phyloP scores from a whole-genome alignment of 305 asterid genomes.

The Striga hermonthica region DNA sequence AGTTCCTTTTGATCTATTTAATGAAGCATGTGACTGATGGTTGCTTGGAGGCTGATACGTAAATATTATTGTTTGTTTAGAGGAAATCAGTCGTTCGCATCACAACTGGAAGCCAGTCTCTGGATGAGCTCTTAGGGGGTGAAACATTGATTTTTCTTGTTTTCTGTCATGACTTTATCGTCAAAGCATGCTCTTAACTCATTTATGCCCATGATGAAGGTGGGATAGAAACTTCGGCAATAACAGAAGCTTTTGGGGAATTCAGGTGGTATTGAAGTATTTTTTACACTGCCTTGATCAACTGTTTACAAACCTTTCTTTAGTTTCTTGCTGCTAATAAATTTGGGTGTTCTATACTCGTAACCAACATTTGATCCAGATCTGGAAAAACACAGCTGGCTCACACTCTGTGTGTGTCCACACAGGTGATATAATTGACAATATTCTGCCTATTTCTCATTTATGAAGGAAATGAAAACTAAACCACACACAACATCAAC shows the following conservation, averaged over 20 bases:
- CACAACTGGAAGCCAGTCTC: conserved; percentile 94
- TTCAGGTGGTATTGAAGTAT: conserved; percentile 54
- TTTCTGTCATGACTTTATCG: conserved; percentile 25
- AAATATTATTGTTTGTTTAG: conserved; percentile 38
- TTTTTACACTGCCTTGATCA: conserved; percentile 1
- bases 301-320: background rate
- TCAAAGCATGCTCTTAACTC: conserved; percentile 15
- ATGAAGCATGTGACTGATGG: background rate
- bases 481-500: background rate
- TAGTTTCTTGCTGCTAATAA: conserved; percentile 24
- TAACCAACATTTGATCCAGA: conserved; percentile 46
- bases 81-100: conserved; percentile 78
- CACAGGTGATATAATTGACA: conserved; percentile 54
- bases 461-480: conserved; percentile 1
- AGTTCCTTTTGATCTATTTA: conserved; percentile 25
- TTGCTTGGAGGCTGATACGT: conserved; percentile 19
- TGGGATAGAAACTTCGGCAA: conserved; percentile 77
- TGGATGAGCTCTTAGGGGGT: conserved; percentile 95
- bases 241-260: conserved; percentile 97
- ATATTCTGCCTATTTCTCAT: conserved; percentile 6
- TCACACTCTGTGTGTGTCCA: conserved; percentile 91
- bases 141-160: conserved; percentile 20
- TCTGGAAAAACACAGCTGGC: conserved; percentile 99
- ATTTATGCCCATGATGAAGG: conserved; percentile 43
- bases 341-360: conserved; percentile 25